Evolutionary conservation across 345 rosid species (phyloP).

Genomic region (Ailanthus altissimus): DNA sequence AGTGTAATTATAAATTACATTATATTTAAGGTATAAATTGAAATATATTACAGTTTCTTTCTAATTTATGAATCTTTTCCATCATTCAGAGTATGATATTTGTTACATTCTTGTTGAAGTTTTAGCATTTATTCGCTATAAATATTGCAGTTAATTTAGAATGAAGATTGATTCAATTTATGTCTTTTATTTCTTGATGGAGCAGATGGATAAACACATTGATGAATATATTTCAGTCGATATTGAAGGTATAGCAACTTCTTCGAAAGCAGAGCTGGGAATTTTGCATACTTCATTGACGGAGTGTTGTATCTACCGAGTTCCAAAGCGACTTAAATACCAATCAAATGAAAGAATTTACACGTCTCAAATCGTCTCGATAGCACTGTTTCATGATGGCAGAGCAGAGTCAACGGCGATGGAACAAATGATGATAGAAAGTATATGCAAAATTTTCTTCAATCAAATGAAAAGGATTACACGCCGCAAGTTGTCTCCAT

Average conservation of each 20-base stretch:
- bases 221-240: not conserved
- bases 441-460: no score
- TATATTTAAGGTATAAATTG: no score
- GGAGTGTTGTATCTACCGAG: not conserved
- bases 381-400: conserved; percentile 26
- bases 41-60: no score
- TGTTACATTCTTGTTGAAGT: no score
- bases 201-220: not conserved
- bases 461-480: not conserved
- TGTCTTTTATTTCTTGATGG: no score
- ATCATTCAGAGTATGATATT: no score
- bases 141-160: not conserved
- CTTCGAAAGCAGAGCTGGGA: not conserved
- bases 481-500: conserved; percentile 11
- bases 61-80: no score
- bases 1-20: no score
- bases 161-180: not conserved
- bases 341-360: not conserved
- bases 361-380: not conserved
- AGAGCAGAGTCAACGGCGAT: not conserved
- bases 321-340: not conserved
- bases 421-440: conserved; percentile 33
- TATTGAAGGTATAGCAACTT: not conserved
- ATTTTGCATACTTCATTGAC: not conserved
- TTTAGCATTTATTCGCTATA: no score